These are phyloP conservation scores for Saccharomyces mikatae DNA, from an alignment of 805 yeast genomes.

Conservation along the genomic window DNA sequence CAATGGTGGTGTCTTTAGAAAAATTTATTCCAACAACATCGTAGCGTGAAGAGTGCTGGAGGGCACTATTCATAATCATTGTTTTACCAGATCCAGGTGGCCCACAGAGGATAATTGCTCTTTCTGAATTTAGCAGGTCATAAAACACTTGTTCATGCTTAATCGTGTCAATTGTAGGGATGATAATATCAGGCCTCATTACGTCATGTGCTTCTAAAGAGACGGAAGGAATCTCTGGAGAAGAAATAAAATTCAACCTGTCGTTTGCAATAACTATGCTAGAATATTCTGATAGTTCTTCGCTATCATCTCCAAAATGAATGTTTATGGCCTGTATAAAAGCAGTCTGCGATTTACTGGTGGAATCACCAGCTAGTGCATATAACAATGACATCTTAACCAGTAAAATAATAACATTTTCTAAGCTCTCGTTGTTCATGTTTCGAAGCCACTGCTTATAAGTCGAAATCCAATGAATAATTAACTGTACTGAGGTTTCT, in stretches of 20 bases:
- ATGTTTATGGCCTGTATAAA: not conserved
- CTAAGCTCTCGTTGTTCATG: not conserved
- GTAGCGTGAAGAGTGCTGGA: constrained; percentile 48
- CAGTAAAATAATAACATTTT: not conserved
- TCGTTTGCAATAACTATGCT: constrained; percentile 33
- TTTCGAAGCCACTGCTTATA: not conserved
- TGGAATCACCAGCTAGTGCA: not conserved
- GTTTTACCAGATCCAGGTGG: constrained; percentile 98
- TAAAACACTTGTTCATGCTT: constrained; percentile 57
- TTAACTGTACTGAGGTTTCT: not conserved
- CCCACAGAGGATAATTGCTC: constrained; percentile 72
- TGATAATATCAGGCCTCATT: constrained; percentile 50
- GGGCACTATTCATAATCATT: constrained; percentile 70
- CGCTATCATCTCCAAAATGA: not conserved
- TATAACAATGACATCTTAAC: not conserved
- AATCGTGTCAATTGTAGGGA: constrained; percentile 74
- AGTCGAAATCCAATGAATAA: not conserved
- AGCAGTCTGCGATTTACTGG: not conserved
- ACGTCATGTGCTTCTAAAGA: constrained; percentile 55
- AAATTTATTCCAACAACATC: constrained; percentile 68
- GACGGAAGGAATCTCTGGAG: constrained; percentile 32
- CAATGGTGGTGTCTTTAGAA: constrained; percentile 70
- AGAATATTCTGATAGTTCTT: not conserved
- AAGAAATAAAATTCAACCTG: constrained; percentile 40
- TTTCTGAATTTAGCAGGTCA: constrained; percentile 46